Evolutionary conservation across 805 yeast genomes (phyloP), one percentile per base, ranked within the genome.

Genomic region (Osmozyma mogii): DNA sequence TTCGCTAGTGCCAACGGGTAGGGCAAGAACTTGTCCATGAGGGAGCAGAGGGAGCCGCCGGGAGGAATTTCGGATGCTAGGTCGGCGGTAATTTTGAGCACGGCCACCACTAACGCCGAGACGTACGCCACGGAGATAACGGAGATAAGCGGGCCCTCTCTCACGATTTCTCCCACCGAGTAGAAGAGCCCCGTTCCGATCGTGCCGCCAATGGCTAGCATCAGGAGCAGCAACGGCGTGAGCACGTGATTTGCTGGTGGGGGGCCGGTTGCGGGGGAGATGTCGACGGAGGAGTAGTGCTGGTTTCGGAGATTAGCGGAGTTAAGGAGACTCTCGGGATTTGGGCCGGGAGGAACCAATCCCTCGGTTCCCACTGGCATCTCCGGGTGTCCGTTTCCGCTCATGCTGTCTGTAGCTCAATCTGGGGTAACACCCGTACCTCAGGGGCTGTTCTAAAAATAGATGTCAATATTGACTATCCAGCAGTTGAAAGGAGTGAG

Each of bases 181-280:
- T 41, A 36, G 27, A 49, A 48, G 19, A 46, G 34, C 1, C 53
- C 53, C 3, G 49, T 44, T 11, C 53, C 52, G 4, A 47, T 41
- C 10, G 44, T 49, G 17, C 49, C 50, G 12, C 52, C 53, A 11
- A 49, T 36, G n/a, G 43, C 38, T 9, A 47, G 42, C 48, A 45
- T 43, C 8, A 46, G 38, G 5, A 35, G 38, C 9, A 37, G 30
- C 3, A 31, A 19, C 5, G 41, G 33, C 19, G 36, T 28, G 16
- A 40, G 34, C 7, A 29, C 26, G 28, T 32, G 38, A 4, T 15
- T n/a, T 6, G 9, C 12, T 18, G 21, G n/a, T n/a, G n/a, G n/a
- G 11, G 23, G 23, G 17, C 13, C 20, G 16, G 25, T 5, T 9
- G 17, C 25, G n/a, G n/a, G n/a, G n/a, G n/a, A n/a, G n/a, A 6